Evolutionary conservation across 768 basidiomycete genomes (phyloP), one percentile per base, ranked within the genome.

Genomic region (Lentinula sp.): DNA sequence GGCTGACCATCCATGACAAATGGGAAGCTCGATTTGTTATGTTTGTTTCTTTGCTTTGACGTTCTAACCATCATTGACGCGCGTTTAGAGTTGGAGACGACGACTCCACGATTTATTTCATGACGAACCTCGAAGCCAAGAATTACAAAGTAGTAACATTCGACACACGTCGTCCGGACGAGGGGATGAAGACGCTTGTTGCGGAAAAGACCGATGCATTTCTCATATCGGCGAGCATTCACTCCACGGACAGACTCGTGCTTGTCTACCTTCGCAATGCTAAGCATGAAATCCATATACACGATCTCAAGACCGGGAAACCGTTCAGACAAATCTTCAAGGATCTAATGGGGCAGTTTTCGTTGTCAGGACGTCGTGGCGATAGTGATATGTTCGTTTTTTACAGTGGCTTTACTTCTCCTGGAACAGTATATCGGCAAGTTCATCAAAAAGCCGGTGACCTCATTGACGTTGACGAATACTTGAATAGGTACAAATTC

Each of bases 331-430:
- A 16, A n/a, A 40, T 57, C 11, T 43, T 57, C 15, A 37, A 16
- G 21, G 39, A 57, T 42, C 23, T 57, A 4, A 31, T 57, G 11
- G 55, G 55, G 23, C 55, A 57, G 28, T 57, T 57, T 28, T n/a
- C 40, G 55, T 15, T 57, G 21, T 39, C 55, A 21, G 55, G 55
- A 28, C 55, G 55, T n/a, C 34, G 55, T 37, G 35, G 9, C 13
- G 55, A 57, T 28, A 57, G 42, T 21, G 55, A 57, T 57, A 57
- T 57, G 40, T 57, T 57, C 28, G 40, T 57, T 21, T 42, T 57
- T 42, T 42, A 39, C 23, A 57, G 55, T 42, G 40, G 55, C 21
- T 57, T 57, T 37, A 37, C 40, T 15, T 57, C 55, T 57, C 55
- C 55, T 28, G 55, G 55, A 6, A 57, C 39, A 8, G 18, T 57